Evolutionary conservation across 495 filamentous ascomycete species (phyloP).

Genomic region (Aspergillus cristatus): DNA sequence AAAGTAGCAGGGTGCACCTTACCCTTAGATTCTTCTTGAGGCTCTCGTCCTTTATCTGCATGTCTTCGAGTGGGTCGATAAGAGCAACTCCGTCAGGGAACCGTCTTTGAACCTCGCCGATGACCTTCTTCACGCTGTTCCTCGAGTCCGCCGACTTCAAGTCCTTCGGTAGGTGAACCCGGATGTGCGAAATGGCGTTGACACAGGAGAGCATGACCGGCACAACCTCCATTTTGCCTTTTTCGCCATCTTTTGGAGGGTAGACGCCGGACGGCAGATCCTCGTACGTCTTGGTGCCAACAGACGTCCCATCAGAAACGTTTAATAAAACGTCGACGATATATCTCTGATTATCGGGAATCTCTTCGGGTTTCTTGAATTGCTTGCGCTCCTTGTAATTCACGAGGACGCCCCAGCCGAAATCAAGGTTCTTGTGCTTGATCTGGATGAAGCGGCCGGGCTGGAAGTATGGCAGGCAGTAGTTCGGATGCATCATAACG

Average conservation of each 20-base stretch:
- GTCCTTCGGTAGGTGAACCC: constrained; percentile 72
- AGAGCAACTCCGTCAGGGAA: constrained; percentile 90
- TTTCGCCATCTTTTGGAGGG: constrained; percentile 56
- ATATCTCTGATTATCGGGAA: constrained; percentile 60
- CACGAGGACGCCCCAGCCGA: constrained; percentile 86
- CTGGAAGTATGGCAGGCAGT: constrained; percentile 71
- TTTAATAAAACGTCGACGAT: constrained; percentile 73
- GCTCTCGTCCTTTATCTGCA: constrained; percentile 81
- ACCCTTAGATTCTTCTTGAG: constrained; percentile 87
- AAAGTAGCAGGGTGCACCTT: no score
- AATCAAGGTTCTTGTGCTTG: constrained; percentile 68
- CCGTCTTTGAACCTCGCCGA: constrained; percentile 68
- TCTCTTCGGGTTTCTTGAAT: constrained; percentile 51
- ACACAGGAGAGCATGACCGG: constrained; percentile 80
- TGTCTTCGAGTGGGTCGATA: constrained; percentile 88
- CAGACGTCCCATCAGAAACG: constrained; percentile 51
- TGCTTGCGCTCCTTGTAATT: constrained; percentile 54
- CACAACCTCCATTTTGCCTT: constrained; percentile 70
- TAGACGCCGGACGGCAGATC: constrained; percentile 55
- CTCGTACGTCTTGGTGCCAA: constrained; percentile 47
- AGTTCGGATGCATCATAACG: constrained; percentile 83
- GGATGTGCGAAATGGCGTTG: constrained; percentile 63
- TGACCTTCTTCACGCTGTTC: constrained; percentile 52
- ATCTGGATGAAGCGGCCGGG: constrained; percentile 77
- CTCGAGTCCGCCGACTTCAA: constrained; percentile 50